phyloP scores from a whole-genome alignment of 1,284 basidiomycete genomes.

The Sphaerobolus stellatus region DNA sequence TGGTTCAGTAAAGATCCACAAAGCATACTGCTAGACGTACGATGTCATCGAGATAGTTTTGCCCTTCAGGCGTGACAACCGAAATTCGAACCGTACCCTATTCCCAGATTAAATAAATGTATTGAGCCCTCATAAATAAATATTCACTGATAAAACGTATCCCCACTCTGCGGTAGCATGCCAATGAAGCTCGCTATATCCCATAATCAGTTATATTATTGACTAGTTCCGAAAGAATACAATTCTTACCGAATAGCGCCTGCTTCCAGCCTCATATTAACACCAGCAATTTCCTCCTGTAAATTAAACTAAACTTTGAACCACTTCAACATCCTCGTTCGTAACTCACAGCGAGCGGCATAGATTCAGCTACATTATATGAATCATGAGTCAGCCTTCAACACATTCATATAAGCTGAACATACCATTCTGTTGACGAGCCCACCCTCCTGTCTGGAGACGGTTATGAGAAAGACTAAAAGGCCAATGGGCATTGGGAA shows the following conservation, averaged over 20 bases:
- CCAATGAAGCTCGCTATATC: slow-evolving; percentile 68
- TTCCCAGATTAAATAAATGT: slow-evolving; percentile 2
- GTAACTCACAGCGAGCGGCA: not conserved
- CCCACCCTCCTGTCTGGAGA: slow-evolving; percentile 74
- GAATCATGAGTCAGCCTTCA: not conserved
- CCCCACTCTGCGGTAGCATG: slow-evolving; percentile 73
- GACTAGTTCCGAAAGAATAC: not conserved
- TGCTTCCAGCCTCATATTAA: slow-evolving; percentile 67
- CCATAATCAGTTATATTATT: slow-evolving; percentile 1
- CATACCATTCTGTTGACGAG: slow-evolving; percentile 41
- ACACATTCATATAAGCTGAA: not conserved
- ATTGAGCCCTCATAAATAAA: not conserved
- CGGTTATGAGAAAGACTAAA: slow-evolving; percentile 69
- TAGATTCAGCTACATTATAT: not conserved
- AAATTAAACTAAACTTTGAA: not conserved
- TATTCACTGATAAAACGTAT: slow-evolving; percentile 55
- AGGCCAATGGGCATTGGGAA: slow-evolving; percentile 74
- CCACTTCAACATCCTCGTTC: not conserved
- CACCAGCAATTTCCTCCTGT: slow-evolving; percentile 56
- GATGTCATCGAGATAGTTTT: slow-evolving; percentile 59
- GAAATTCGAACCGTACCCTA: slow-evolving; percentile 65
- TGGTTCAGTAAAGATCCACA: not conserved
- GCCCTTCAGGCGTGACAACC: slow-evolving; percentile 57
- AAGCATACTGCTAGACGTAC: slow-evolving; percentile 40
- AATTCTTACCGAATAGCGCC: slow-evolving; percentile 57